Base-by-base conservation (phyloP, 176 grass and related monocot species). In the Rhynchospora pubera region DNA sequence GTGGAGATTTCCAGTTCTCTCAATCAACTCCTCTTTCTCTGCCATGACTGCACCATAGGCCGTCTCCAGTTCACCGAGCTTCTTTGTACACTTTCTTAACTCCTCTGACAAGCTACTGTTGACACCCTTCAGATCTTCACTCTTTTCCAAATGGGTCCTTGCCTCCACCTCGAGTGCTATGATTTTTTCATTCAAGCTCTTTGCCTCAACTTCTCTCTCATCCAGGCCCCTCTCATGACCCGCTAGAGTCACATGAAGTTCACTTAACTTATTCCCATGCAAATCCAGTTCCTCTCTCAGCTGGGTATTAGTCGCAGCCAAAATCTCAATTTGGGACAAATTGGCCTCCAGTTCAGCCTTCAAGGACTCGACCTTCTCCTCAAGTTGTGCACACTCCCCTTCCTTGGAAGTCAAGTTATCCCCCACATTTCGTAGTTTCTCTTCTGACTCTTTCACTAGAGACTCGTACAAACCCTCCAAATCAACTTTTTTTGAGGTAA, bases 391-490 rank as follows among this genome's bases (percentile, higher is more conserved):
- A 57, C 79, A 89, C 73, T 89, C 83, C 51, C 47, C 63, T 65
- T 94, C 86, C 91, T 94, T 94, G 57, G 85, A 83, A 76, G 64
- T 70, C 15, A 94, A 86, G 83, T 79, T 89, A 12, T 83, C 79
- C 6, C 60, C 83, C 23, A 87, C 85, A 74, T 91, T 75, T 77
- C 90, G 84, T 47, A 94, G 85, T 80, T 94, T 97, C 76, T 48
- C 65, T 78, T 92, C 87, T 78, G 94, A 90, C 62, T 97, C 94
- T 87, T 94, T 93, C 66, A 90, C 78, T 62, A 97, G 85, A 78
- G 90, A 91, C 57, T 92, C 88, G 52, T 94, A 91, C 48, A 92
- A 57, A 78, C 84, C 45, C 66, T 94, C 90, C 62, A 92, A 77
- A 57, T 97, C 90, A 46, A 89, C 55, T 77, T 89, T 97, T 90